Base-by-base conservation (phyloP, 441 rosid species). In the Adansonia grandidieri region DNA sequence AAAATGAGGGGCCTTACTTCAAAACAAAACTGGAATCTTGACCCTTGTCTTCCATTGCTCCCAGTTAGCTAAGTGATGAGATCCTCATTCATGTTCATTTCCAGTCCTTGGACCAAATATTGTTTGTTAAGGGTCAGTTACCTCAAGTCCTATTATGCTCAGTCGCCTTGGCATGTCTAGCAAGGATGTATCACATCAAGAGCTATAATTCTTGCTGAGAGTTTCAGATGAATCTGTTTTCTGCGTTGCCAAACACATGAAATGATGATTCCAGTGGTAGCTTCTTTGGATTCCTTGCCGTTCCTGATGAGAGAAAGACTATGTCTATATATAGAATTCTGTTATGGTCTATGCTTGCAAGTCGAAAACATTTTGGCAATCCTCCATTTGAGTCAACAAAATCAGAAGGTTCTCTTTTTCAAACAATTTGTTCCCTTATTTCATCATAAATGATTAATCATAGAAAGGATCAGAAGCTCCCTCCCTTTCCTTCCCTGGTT, bases 171-270 rank as follows among this genome's bases (percentile, higher is more conserved):
- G 47, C 47, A 44, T 44, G 9, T 44, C 47, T 44, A 44, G 47
- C 47, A 44, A 9, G 9, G 47, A 5, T 37, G 3, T 37, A 37
- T 44, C 58, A 44, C 1, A n/a, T 9, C 8, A 74, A 24, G 37
- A 24, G 9, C 74, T 69, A 32, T 71, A 88, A 92, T 91, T 89
- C 71, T 88, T 91, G 85, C 90, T 91, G 45, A 78, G 78, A 47
- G 82, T 65, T 73, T 86, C 84, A 67, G 64, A 76, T 37, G 58
- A 54, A 15, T n/a, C 58, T 54, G 58, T 28, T 61, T 54, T 54
- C 60, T 2, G 6, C n/a, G 66, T 61, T 61, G 42, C 37, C 42
- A 24, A 24, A 24, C 66, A 61, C 15, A 8, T 22, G 15, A 60
- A 60, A 14, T 54, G 20, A 54, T n/a, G 20, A 54, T n/a, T 22